A percentile compares a stretch with the other conserved stretches of the same genome.
phyloP scores from a whole-genome alignment of 108 stramenopile genomes.

The Hondaea fermentalgiana region DNA sequence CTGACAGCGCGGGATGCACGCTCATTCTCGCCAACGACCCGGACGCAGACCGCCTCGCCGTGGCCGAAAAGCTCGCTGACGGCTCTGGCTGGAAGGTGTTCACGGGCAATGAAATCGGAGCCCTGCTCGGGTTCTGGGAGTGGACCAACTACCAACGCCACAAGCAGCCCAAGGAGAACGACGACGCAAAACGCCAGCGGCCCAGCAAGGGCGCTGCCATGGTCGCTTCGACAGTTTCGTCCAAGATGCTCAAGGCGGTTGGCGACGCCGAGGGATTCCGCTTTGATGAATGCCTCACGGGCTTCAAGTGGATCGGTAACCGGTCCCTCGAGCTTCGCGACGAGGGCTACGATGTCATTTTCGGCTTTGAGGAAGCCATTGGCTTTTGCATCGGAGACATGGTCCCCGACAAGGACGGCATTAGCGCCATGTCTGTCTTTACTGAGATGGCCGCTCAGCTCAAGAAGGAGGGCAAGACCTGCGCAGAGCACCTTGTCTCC shows the following conservation, averaged over 20 bases:
- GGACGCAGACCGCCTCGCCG: constrained; percentile 92
- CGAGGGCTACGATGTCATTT: constrained; percentile 67
- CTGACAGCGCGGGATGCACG: constrained; percentile 43
- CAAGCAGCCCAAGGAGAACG: constrained; percentile 37
- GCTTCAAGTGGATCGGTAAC: constrained; percentile 40
- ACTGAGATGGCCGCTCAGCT: constrained; percentile 64
- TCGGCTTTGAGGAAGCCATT: constrained; percentile 93
- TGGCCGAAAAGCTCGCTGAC: constrained; percentile 64
- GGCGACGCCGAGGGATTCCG: constrained; percentile 73
- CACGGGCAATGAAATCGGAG: constrained; percentile 89
- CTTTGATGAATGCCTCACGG: constrained; percentile 88
- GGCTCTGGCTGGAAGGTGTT: constrained; percentile 73
- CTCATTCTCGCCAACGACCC: constrained; percentile 94
- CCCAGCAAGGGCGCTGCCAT: constrained; percentile 41
- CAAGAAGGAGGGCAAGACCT: constrained; percentile 53
- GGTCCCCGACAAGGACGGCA: constrained; percentile 69
- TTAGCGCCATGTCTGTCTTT: constrained; percentile 51
- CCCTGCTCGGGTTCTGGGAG: constrained; percentile 76
- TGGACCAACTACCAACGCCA: constrained; percentile 39
- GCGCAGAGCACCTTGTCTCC: constrained; percentile 57
- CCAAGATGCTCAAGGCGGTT: constrained; percentile 75
- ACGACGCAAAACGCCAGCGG: constrained; percentile 30
- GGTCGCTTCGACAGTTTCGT: constrained; percentile 85
- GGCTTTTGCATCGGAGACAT: constrained; percentile 79
- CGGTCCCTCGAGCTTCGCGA: constrained; percentile 49